Evolutionary conservation across 805 yeast genomes (phyloP).

Genomic region (Candida saitoana): DNA sequence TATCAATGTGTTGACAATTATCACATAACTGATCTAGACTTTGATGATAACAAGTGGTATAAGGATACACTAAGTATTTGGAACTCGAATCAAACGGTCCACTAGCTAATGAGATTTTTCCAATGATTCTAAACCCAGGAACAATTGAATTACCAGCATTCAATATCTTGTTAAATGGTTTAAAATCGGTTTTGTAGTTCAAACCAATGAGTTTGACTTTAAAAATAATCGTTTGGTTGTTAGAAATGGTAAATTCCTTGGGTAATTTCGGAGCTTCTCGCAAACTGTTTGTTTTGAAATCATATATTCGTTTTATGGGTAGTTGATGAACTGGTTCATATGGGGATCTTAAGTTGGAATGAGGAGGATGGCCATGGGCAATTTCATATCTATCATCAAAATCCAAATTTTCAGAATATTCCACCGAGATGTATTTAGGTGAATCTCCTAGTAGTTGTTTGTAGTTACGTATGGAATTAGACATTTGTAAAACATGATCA

Average conservation of each 20-base stretch:
- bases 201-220: conserved; percentile 26
- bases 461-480: background rate
- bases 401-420: background rate
- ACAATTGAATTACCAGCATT: conserved; percentile 14
- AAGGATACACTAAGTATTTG: conserved; percentile 30
- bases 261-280: conserved; percentile 24
- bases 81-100: conserved; percentile 2
- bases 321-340: conserved; percentile 12
- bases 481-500: background rate
- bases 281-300: conserved; percentile 14
- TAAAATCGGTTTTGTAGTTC: conserved; percentile 25
- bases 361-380: background rate
- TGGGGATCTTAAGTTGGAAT: background rate
- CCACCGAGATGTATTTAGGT: background rate
- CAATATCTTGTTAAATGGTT: background rate
- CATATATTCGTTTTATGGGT: conserved; percentile 25
- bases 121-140: conserved; percentile 33
- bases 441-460: background rate
- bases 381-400: background rate
- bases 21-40: conserved; percentile 12
- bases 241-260: conserved; percentile 17
- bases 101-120: conserved; percentile 17
- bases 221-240: conserved; percentile 18
- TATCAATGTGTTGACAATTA: conserved; percentile 14
- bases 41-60: conserved; percentile 29